Base-by-base conservation (phyloP, 2,329 filamentous ascomycete species). In the Penicillium sp. region DNA sequence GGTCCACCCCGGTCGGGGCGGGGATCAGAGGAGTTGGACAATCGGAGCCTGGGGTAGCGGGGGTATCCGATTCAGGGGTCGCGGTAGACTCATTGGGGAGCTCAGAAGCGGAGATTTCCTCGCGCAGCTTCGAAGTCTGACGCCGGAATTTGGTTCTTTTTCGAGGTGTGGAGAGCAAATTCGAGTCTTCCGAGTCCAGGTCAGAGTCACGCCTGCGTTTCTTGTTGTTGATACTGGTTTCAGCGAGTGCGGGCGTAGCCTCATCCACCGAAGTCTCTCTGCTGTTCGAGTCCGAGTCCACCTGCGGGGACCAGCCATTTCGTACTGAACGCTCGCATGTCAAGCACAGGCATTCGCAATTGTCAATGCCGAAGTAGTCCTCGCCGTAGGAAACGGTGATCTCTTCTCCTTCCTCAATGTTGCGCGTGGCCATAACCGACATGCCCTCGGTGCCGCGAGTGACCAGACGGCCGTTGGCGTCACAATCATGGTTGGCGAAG, bases 381-480 rank as follows among this genome's bases (percentile, higher is more conserved):
- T 95, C 91, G 22, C 92, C 91, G 65, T 99, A 99, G 0, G 88
- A 92, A 0, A 99, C 94, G 0, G 94, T 99, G 53, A 99, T 95
- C 70, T 99, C 94, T 54, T 99, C 92, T 3, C 92, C 94, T 1
- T 88, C 78, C 10, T 87, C 82, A 55, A 99, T 97, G 52, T 92
- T 81, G 59, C 86, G 84, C 30, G 85, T 84, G 2, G 94, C 90
- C 44, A 95, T 84, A 50, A 99, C 92, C 66, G 95, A 89, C 76
- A 99, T 96, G 31, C 90, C 90, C 51, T 92, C 86, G 50, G 87
- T 84, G 41, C 91, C 90, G 31, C 85, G 88, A 31, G 90, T 96
- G 62, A 89, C 87, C 40, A 99, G 81, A 66, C 86, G 84, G 8
- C 92, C 92, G 75, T 97, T 99, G 28, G 94, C 90, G 61, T 88